Evolutionary conservation across 2,329 filamentous ascomycete genomes (phyloP).

Genomic region (Plenodomus biglobosus): DNA sequence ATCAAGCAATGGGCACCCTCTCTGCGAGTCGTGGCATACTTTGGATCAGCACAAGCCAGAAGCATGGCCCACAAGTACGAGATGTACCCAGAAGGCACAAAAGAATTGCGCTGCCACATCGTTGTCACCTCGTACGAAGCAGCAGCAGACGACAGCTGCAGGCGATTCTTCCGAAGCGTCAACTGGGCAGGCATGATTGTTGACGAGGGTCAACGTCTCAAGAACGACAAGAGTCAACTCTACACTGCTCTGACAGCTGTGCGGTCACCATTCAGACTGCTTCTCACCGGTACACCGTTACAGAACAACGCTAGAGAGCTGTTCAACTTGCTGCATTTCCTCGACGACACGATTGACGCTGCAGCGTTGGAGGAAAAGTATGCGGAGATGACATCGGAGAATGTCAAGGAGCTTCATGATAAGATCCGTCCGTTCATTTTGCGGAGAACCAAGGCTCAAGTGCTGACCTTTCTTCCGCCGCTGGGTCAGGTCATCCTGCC

Average conservation of each 20-base stretch:
- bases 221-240: conserved; percentile 84
- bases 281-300: conserved; percentile 85
- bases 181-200: conserved; percentile 88
- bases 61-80: conserved; percentile 79
- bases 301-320: conserved; percentile 95
- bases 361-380: conserved; percentile 74
- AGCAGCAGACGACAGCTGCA: conserved; percentile 71
- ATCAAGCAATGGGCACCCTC: conserved; percentile 91
- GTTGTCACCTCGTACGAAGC: conserved; percentile 96
- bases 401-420: conserved; percentile 76
- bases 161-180: conserved; percentile 66
- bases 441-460: conserved; percentile 83
- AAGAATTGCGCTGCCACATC: conserved; percentile 80
- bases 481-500: conserved; percentile 95
- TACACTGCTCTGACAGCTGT: conserved; percentile 74
- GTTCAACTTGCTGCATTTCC: conserved; percentile 95
- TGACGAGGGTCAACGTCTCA: conserved; percentile 92
- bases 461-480: conserved; percentile 86
- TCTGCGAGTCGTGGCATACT: conserved; percentile 87
- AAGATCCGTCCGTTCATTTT: conserved; percentile 74
- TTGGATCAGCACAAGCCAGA: conserved; percentile 74
- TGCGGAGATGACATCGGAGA: conserved; percentile 76
- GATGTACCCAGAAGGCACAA: conserved; percentile 69
- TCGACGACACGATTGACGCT: conserved; percentile 73
- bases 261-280: conserved; percentile 77